Base-by-base conservation (phyloP, 75 land plant species). In the Cryptomeria japonica region DNA sequence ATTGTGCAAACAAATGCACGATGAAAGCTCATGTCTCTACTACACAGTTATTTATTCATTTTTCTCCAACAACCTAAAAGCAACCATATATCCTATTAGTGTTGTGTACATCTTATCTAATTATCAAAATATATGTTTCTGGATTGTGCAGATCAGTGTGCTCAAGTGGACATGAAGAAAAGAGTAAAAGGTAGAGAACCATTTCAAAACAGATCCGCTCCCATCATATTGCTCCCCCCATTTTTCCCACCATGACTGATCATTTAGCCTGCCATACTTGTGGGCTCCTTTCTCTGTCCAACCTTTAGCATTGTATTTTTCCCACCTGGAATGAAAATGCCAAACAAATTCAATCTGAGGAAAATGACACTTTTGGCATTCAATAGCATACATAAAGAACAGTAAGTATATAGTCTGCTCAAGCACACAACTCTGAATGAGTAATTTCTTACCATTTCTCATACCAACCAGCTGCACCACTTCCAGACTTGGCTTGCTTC, bases 191-290 rank as follows among this genome's bases (percentile, higher is more conserved):
- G 37, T 76, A n/a, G 72, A 51, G 80, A 73, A 97, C 99, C 99
- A 97, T 95, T 97, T 97, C 13, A 96, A 85, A 85, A 97, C 99
- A 79, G 95, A 96, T 88, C 99, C 99, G 68, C 94, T 88, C 87
- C 99, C 99, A 92, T 97, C 99, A 91, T 95, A 97, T 87, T 95
- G 92, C 78, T 97, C 99, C 64, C 98, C 99, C 99, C 99, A 97
- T 83, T 95, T 97, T 90, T 97, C 99, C 99, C 99, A 97, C 99
- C 99, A 97, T 72, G 97, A 95, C 87, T 97, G 99, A 72, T 97
- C 99, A 92, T 97, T 94, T 68, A 96, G 91, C 80, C 96, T 93
- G 55, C 99, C 99, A 90, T 96, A 97, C 87, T 97, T 97, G 72
- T 97, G 98, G 61, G 99, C 99, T 78, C 99, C 99, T 92, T 97